Conservation (phyloP, 1,284 basidiomycete genomes). For the Neolentinus lepideus region DNA sequence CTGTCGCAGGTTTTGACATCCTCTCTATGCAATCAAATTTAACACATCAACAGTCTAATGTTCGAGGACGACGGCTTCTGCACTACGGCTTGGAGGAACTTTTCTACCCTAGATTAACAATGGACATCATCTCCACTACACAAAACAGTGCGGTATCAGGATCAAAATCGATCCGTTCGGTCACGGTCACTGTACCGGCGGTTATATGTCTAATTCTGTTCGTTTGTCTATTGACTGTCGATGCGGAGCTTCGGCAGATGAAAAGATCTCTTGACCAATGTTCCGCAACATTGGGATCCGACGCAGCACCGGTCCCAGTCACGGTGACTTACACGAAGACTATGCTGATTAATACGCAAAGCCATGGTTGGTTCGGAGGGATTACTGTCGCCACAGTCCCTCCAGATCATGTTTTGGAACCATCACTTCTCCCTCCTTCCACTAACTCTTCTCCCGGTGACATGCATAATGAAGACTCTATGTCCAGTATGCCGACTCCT, state of each 20-base stretch:
- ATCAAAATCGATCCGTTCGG: conserved; percentile 6
- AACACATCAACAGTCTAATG: conserved; percentile 30
- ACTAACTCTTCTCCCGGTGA: not conserved
- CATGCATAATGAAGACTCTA: not conserved
- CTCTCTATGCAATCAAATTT: conserved; percentile 40
- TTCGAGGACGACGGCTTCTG: conserved; percentile 32
- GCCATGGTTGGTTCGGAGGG: not conserved
- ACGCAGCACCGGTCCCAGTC: not conserved
- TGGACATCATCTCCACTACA: conserved; percentile 1
- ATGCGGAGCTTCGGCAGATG: conserved; percentile 30
- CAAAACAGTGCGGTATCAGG: not conserved
- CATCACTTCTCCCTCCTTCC: not conserved
- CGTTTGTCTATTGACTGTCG: conserved; percentile 24
- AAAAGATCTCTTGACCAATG: conserved; percentile 25
- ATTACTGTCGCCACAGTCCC: not conserved
- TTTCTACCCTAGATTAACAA: not conserved
- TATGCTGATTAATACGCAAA: conserved; percentile 2
- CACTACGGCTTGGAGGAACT: conserved; percentile 38
- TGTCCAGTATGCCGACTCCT: not conserved
- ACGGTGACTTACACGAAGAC: conserved; percentile 4
- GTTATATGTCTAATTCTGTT: conserved; percentile 24
- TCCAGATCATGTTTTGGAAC: not conserved
- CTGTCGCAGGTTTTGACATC: conserved; percentile 32
- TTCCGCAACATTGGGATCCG: conserved; percentile 5
- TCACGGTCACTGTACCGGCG: conserved; percentile 7